phyloP scores from a whole-genome alignment of 352 stramenopile genomes.

The Globisporangium paroecandrum region DNA sequence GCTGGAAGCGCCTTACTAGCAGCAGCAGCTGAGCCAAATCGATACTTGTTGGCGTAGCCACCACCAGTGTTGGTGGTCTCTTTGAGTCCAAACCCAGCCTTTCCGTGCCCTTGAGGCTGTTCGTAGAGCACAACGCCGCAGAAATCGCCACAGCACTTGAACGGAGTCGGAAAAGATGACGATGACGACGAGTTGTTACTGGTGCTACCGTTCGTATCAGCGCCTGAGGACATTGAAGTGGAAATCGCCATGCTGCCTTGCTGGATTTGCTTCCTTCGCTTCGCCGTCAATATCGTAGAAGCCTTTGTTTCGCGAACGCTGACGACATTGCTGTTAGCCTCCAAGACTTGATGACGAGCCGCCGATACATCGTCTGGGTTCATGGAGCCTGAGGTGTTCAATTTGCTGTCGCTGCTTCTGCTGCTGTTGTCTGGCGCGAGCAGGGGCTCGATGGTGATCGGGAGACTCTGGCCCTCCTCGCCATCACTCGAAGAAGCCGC shows the following conservation, averaged over 20 bases:
- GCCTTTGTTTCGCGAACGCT: background rate
- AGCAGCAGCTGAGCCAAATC: background rate
- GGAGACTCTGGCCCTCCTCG: background rate
- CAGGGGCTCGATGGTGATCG: background rate
- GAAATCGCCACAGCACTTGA: constrained; percentile 75
- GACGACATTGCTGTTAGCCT: background rate
- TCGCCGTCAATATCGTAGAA: background rate
- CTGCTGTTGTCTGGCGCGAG: background rate
- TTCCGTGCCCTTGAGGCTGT: constrained; percentile 14
- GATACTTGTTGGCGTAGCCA: background rate
- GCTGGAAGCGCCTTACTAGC: constrained; percentile 17
- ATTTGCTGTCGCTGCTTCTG: background rate
- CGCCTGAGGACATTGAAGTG: background rate
- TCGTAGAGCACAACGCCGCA: constrained; percentile 47
- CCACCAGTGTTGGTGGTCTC: constrained; percentile 10
- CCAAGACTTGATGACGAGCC: background rate
- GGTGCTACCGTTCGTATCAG: background rate
- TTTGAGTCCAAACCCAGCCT: constrained; percentile 9
- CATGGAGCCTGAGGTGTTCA: background rate
- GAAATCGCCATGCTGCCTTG: background rate
- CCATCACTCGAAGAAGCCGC: background rate
- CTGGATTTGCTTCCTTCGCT: background rate
- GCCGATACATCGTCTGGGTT: background rate
- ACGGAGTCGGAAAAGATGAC: constrained; percentile 50
- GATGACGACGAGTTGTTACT: constrained; percentile 7